Percentiles rank a stretch among this genome's conserved stretches.
Evolutionary conservation across 2,329 filamentous ascomycete genomes (phyloP).

Genomic region (Aspergillaceae sp.): DNA sequence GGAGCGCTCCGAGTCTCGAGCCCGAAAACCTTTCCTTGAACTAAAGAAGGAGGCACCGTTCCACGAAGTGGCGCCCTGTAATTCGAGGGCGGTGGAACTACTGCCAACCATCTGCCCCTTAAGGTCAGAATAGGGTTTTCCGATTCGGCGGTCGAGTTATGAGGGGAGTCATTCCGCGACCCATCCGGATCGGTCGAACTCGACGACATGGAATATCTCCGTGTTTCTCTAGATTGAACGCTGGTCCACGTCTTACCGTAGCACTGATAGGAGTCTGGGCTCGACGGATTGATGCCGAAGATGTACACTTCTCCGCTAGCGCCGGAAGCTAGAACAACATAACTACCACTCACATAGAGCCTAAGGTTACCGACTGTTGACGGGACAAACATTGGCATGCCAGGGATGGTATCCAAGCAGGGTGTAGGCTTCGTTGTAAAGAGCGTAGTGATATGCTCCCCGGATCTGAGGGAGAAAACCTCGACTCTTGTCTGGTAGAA

Average conservation of each 20-base stretch:
- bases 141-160: slow-evolving; percentile 13
- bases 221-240: slow-evolving; percentile 49
- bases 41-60: slow-evolving; percentile 28
- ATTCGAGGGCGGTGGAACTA: slow-evolving; percentile 35
- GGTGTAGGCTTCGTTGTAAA: slow-evolving; percentile 59
- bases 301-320: slow-evolving; percentile 81
- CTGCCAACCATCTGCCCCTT: slow-evolving; percentile 40
- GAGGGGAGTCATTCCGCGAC: slow-evolving; percentile 31
- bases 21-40: slow-evolving; percentile 30
- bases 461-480: slow-evolving; percentile 75
- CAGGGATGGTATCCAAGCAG: slow-evolving; percentile 50
- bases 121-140: slow-evolving; percentile 36
- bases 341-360: slow-evolving; percentile 63
- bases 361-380: slow-evolving; percentile 63
- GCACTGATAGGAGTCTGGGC: slow-evolving; percentile 47
- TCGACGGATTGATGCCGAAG: slow-evolving; percentile 42
- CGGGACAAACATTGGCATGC: slow-evolving; percentile 58
- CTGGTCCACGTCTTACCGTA: slow-evolving; percentile 89
- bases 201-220: slow-evolving; percentile 40
- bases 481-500: slow-evolving; percentile 80
- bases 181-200: slow-evolving; percentile 38
- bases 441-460: slow-evolving; percentile 61
- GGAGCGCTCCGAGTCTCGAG: slow-evolving; percentile 37
- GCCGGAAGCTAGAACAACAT: slow-evolving; percentile 67
- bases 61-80: slow-evolving; percentile 33